Evolutionary conservation across 1,139 yeast genomes (phyloP).

Genomic region (Arxiozyma heterogenica): DNA sequence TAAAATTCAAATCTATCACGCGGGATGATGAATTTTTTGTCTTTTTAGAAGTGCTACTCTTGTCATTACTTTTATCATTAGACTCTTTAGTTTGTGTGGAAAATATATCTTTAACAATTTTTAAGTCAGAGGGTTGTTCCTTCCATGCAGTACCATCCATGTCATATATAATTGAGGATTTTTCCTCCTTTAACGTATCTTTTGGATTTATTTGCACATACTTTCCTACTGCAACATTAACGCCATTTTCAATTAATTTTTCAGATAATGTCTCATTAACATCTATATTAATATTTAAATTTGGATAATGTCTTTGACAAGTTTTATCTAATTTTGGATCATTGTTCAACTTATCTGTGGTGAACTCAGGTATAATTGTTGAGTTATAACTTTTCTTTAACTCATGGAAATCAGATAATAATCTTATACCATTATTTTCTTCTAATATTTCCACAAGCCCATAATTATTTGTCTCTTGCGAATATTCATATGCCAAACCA

Average conservation of each 20-base stretch:
- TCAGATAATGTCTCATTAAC: slow-evolving; percentile 43
- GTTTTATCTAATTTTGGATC: not conserved
- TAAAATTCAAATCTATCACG: not conserved
- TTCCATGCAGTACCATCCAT: slow-evolving; percentile 10
- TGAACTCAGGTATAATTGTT: not conserved
- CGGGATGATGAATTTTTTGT: not conserved
- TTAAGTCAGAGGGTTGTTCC: not conserved
- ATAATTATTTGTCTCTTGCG: slow-evolving; percentile 81
- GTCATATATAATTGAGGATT: slow-evolving; percentile 14
- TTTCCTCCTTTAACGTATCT: slow-evolving; percentile 8
- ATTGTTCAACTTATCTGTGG: not conserved
- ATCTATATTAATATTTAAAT: slow-evolving; percentile 42
- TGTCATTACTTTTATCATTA: not conserved
- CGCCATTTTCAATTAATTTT: slow-evolving; percentile 42
- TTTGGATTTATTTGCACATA: slow-evolving; percentile 37
- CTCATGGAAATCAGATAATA: slow-evolving; percentile 46
- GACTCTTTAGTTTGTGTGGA: not conserved
- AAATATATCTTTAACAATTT: not conserved
- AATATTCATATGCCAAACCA: slow-evolving; percentile 84
- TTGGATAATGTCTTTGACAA: slow-evolving; percentile 42
- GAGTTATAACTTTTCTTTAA: slow-evolving; percentile 40
- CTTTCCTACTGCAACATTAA: slow-evolving; percentile 38
- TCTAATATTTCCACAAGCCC: slow-evolving; percentile 67
- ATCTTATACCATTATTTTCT: slow-evolving; percentile 44
- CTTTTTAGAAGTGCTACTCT: not conserved